These are phyloP conservation scores for Phyllosticta citribraziliensis DNA, from an alignment of 2,329 filamentous ascomycete species.

Conservation along the genomic window DNA sequence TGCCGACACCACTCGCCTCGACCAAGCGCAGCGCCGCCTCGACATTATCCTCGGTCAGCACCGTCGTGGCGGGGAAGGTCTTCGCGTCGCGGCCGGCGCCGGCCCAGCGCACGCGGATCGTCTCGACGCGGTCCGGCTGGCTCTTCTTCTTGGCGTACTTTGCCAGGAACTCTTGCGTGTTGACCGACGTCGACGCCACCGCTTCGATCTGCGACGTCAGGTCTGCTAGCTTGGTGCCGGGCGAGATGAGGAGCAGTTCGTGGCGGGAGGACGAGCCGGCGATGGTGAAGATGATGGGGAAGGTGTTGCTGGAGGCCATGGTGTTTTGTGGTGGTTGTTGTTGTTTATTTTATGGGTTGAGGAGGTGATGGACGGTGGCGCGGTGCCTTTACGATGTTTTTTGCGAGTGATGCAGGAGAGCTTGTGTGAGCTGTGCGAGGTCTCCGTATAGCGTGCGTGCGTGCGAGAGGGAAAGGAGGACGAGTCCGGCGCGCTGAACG, in stretches of 20 bases:
- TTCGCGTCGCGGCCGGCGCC: slow-evolving; percentile 21
- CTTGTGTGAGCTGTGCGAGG: no score
- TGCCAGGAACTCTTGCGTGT: slow-evolving; percentile 25
- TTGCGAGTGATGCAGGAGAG: no score
- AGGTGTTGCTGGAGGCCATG: not conserved
- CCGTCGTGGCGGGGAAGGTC: slow-evolving; percentile 24
- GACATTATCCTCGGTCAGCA: slow-evolving; percentile 25
- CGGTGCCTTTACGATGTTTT: no score
- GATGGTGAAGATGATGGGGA: slow-evolving; percentile 29
- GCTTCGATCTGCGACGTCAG: slow-evolving; percentile 11
- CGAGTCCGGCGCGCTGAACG: no score
- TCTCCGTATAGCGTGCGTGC: no score
- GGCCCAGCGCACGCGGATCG: slow-evolving; percentile 25
- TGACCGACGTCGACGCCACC: slow-evolving; percentile 18
- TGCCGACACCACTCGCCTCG: slow-evolving; percentile 19
- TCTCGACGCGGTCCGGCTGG: slow-evolving; percentile 17
- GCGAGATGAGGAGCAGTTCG: slow-evolving; percentile 18
- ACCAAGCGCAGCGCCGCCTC: slow-evolving; percentile 23
- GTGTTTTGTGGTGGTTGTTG: not conserved
- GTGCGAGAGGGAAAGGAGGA: no score
- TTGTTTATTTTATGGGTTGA: not conserved
- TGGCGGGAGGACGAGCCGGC: slow-evolving; percentile 21
- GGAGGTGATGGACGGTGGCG: not conserved
- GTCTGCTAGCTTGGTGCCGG: slow-evolving; percentile 8
- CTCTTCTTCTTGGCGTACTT: slow-evolving; percentile 25